These are phyloP conservation scores for Prillingera fragicola DNA, from an alignment of 1,284 basidiomycete genomes.

Conservation along the genomic window DNA sequence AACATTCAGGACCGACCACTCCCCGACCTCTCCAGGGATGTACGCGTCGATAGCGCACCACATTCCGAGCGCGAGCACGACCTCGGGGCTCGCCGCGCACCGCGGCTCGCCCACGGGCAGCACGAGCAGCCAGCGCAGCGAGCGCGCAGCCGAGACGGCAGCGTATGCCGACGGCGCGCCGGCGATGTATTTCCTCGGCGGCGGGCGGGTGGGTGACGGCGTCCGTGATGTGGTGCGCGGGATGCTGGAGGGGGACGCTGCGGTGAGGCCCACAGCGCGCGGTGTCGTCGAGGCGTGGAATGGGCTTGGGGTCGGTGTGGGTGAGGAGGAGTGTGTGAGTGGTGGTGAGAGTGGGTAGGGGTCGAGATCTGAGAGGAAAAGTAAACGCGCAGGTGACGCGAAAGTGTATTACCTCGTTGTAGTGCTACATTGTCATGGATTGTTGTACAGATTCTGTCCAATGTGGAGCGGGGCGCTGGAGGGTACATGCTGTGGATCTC, in stretches of 20 bases:
- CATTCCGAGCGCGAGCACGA: background rate
- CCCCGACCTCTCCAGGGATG: too few relatives aligned
- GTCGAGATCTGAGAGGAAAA: too few relatives aligned
- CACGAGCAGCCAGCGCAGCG: background rate
- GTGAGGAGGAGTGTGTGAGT: background rate
- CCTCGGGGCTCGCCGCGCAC: background rate
- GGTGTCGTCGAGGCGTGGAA: constrained; percentile 35
- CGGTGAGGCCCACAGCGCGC: constrained; percentile 27
- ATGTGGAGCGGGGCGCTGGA: too few relatives aligned
- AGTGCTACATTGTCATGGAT: too few relatives aligned
- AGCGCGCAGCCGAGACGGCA: constrained; percentile 1
- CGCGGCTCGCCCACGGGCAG: background rate
- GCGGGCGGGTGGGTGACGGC: constrained; percentile 22
- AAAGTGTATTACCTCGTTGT: too few relatives aligned
- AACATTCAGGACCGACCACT: too few relatives aligned
- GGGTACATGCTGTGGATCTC: too few relatives aligned
- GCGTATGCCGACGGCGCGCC: constrained; percentile 36
- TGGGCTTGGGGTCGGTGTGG: constrained; percentile 19
- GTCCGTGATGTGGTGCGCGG: constrained; percentile 28
- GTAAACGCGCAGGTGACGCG: too few relatives aligned
- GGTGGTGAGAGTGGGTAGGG: too few relatives aligned
- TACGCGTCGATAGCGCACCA: too few relatives aligned
- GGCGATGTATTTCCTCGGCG: constrained; percentile 19
- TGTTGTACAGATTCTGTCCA: too few relatives aligned
- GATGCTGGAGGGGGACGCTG: constrained; percentile 35